Conservation (phyloP, 192 early-diverging fungal genomes). For the Radiomyces spectabilis region DNA sequence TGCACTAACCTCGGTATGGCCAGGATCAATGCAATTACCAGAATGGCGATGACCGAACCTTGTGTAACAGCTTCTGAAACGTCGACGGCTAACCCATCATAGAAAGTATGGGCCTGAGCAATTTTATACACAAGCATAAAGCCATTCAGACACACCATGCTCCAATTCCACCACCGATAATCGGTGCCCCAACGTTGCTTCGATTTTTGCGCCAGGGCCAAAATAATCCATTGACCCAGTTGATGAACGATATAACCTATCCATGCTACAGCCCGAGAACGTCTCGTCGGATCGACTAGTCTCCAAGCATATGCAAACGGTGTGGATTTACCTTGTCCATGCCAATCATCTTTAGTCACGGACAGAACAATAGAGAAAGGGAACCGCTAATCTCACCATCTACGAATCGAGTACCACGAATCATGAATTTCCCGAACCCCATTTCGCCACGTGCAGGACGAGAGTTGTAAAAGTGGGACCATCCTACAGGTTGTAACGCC, state of each 20-base stretch:
- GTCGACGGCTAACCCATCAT: constrained; percentile 24
- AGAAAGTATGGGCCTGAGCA: constrained; percentile 15
- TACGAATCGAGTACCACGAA: too few relatives aligned
- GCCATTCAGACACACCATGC: constrained; percentile 20
- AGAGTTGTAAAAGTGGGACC: too few relatives aligned
- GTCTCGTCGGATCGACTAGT: background rate
- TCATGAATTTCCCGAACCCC: too few relatives aligned
- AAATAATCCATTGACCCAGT: constrained; percentile 17
- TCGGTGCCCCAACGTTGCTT: constrained; percentile 8
- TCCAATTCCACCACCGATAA: constrained; percentile 23
- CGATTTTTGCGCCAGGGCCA: constrained; percentile 7
- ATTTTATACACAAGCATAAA: constrained; percentile 19
- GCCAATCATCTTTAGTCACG: too few relatives aligned
- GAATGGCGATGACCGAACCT: constrained; percentile 18
- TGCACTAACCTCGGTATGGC: constrained; percentile 16
- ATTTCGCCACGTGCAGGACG: too few relatives aligned
- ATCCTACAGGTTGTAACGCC: too few relatives aligned
- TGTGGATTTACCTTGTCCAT: constrained; percentile 13
- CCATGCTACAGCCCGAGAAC: constrained; percentile 11
- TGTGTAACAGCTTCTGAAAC: constrained; percentile 22
- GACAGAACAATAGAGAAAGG: too few relatives aligned
- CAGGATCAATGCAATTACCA: constrained; percentile 20
- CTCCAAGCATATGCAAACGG: constrained; percentile 26
- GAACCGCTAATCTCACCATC: too few relatives aligned
- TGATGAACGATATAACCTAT: constrained; percentile 17